Percentiles rank a stretch among this genome's conserved stretches.
Evolutionary conservation across 148 eudicot genomes (phyloP).

Genomic region (Arctostaphylos glauca): DNA sequence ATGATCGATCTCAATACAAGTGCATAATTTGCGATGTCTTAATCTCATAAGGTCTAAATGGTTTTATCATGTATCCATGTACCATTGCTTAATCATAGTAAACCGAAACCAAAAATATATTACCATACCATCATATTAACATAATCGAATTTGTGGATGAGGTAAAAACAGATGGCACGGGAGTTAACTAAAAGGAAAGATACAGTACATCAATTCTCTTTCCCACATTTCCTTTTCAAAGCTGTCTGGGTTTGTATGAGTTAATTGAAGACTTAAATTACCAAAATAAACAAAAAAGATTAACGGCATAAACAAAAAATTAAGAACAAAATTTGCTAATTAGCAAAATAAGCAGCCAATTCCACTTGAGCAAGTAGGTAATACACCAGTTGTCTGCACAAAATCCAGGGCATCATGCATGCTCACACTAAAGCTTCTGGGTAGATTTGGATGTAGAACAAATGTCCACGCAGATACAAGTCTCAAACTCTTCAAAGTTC

Average conservation of each 20-base stretch:
- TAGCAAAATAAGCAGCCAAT: background rate
- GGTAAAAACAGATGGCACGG: no score
- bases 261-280: background rate
- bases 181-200: no score
- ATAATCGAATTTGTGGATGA: no score
- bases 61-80: no score
- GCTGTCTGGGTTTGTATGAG: background rate
- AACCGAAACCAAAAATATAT: no score
- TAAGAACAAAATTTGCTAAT: background rate
- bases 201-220: no score
- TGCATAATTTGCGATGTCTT: no score
- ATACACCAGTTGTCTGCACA: background rate
- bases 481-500: conserved; percentile 1
- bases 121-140: no score
- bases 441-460: background rate
- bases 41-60: no score
- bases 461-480: background rate
- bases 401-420: background rate
- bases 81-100: no score
- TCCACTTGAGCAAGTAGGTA: background rate
- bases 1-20: no score
- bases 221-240: no score
- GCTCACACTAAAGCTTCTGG: background rate
- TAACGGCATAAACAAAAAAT: background rate
- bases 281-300: background rate